These are phyloP conservation scores for Cucurbita argyrosperma DNA, from an alignment of 306 rosid genomes.

Conservation along the genomic window DNA sequence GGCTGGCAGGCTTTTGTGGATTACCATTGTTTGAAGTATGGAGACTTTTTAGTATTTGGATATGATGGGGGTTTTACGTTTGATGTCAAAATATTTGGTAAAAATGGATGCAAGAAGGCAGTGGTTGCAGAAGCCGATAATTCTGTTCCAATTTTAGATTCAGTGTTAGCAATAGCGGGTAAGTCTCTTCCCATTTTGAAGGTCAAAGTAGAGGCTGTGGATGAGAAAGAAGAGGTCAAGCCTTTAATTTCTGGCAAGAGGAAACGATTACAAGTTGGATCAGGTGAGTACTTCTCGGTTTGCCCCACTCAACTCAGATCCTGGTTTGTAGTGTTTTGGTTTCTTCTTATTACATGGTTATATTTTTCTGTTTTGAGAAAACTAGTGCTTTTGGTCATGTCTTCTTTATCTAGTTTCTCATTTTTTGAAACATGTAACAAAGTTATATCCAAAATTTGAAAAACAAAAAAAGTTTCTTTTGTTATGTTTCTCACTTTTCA, in stretches of 20 bases:
- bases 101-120: constrained; percentile 1
- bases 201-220: neutral
- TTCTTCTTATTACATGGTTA: neutral
- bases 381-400: neutral
- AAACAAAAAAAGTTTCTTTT: neutral
- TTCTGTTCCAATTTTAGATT: neutral
- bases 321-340: neutral
- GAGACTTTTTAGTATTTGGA: constrained; percentile 14
- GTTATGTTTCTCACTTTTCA: neutral
- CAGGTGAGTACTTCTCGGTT: constrained; percentile 1
- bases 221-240: neutral
- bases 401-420: neutral
- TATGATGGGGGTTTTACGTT: constrained; percentile 7
- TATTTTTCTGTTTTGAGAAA: neutral
- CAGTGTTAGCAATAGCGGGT: neutral
- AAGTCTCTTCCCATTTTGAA: neutral
- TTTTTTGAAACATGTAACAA: neutral
- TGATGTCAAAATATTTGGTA: constrained; percentile 11
- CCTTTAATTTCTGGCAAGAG: neutral
- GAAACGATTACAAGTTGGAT: neutral
- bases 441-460: neutral
- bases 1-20: constrained; percentile 13
- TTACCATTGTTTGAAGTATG: constrained; percentile 3
- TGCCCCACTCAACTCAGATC: neutral
- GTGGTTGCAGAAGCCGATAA: neutral